Evolutionary conservation across 176 grass and related monocot species (phyloP).

Genomic region (Carex pumila): DNA sequence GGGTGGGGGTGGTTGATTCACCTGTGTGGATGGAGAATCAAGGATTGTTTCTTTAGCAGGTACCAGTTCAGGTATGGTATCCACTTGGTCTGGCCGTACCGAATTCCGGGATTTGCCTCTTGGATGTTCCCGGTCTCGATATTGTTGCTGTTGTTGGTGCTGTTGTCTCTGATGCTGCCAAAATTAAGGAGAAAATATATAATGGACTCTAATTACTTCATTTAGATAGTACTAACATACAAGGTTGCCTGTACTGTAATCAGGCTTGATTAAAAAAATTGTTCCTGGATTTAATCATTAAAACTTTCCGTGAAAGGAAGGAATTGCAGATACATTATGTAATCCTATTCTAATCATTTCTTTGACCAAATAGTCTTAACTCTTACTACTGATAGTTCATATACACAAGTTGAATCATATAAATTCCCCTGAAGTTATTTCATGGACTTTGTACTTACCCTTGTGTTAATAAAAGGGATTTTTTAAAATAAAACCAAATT

Average conservation of each 20-base stretch:
- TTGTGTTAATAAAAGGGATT: background rate
- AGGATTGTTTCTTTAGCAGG: background rate
- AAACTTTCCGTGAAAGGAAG: background rate
- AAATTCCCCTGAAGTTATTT: background rate
- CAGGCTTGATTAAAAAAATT: background rate
- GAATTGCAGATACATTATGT: background rate
- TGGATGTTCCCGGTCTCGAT: background rate
- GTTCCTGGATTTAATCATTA: background rate
- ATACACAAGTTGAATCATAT: background rate
- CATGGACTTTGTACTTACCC: background rate
- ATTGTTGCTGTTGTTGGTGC: slow-evolving; percentile 4
- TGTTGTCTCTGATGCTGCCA: slow-evolving; percentile 8
- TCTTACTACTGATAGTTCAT: background rate
- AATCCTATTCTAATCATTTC: background rate
- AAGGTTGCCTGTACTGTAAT: background rate
- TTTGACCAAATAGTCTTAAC: background rate
- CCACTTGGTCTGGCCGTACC: background rate
- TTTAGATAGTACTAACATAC: background rate
- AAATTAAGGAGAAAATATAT: background rate
- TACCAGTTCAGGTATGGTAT: background rate
- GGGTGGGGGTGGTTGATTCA: background rate
- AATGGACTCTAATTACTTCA: background rate
- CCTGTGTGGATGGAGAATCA: background rate
- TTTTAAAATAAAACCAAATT: background rate
- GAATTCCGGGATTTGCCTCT: background rate